Conservation (phyloP, 1,284 basidiomycete species). For the Pyrrhoderma lamaoense region DNA sequence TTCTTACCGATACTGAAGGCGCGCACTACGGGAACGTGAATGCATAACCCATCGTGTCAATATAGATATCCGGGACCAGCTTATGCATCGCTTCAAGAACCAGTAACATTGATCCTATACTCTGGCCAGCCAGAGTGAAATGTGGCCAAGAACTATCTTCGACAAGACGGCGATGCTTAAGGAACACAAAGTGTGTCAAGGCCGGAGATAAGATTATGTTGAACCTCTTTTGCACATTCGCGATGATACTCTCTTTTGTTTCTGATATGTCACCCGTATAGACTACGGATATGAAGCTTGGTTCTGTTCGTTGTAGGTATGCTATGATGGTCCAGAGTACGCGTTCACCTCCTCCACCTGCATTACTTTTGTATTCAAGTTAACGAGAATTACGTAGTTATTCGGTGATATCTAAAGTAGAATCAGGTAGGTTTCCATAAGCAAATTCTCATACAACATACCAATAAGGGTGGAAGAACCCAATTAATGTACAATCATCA, state of each 20-base stretch:
- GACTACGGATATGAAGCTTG: conserved; percentile 69
- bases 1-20: neutral
- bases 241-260: conserved; percentile 77
- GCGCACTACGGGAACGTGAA: conserved; percentile 83
- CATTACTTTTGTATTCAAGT: conserved; percentile 56
- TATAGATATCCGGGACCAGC: conserved; percentile 82
- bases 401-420: no score
- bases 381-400: no score
- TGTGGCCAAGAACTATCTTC: conserved; percentile 80
- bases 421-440: conserved; percentile 30
- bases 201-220: conserved; percentile 64
- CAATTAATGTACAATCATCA: conserved; percentile 45
- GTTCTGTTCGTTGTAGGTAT: conserved; percentile 68
- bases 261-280: conserved; percentile 86
- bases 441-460: conserved; percentile 33
- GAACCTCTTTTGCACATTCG: conserved; percentile 82
- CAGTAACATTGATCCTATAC: conserved; percentile 78
- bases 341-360: conserved; percentile 94
- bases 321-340: conserved; percentile 92
- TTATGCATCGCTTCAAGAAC: conserved; percentile 74
- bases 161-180: conserved; percentile 64
- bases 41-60: conserved; percentile 98
- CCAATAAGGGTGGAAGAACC: conserved; percentile 97
- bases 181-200: conserved; percentile 72
- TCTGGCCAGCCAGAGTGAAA: conserved; percentile 91